These are phyloP conservation scores for Trichoderma atroviride DNA, from an alignment of 2,329 filamentous ascomycete species.

Conservation along the genomic window DNA sequence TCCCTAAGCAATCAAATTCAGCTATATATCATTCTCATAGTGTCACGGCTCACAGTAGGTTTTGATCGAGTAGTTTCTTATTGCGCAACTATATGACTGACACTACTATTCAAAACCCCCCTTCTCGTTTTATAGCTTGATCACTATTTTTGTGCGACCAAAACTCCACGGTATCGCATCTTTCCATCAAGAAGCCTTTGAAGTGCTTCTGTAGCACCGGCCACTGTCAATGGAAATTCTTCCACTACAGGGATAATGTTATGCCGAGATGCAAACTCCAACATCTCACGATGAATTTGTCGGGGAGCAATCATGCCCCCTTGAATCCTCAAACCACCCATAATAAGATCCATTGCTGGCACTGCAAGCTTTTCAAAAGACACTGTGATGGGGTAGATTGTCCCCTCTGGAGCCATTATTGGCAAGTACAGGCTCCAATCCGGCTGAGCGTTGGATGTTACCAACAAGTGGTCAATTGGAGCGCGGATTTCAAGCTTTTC, in stretches of 20 bases:
- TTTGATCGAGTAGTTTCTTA: neutral
- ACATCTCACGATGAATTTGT: neutral
- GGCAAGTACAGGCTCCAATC: neutral
- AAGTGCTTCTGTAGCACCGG: neutral
- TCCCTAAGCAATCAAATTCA: no score
- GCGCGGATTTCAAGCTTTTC: neutral
- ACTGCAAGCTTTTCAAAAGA: neutral
- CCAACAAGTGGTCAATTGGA: neutral
- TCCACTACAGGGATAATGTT: neutral
- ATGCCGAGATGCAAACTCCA: neutral
- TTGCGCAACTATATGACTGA: neutral
- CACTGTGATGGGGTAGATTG: neutral
- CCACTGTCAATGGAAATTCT: neutral
- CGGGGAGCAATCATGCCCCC: neutral
- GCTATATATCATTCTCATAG: no score
- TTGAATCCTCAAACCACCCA: neutral
- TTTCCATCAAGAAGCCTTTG: neutral
- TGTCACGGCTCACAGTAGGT: neutral
- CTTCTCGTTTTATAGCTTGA: neutral
- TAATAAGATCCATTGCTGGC: neutral
- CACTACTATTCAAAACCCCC: neutral
- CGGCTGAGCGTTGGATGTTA: neutral
- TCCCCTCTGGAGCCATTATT: neutral
- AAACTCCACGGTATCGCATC: neutral
- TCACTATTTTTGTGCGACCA: neutral